These are phyloP conservation scores for Pythium insidiosum DNA, from an alignment of 352 stramenopile species.

Conservation along the genomic window DNA sequence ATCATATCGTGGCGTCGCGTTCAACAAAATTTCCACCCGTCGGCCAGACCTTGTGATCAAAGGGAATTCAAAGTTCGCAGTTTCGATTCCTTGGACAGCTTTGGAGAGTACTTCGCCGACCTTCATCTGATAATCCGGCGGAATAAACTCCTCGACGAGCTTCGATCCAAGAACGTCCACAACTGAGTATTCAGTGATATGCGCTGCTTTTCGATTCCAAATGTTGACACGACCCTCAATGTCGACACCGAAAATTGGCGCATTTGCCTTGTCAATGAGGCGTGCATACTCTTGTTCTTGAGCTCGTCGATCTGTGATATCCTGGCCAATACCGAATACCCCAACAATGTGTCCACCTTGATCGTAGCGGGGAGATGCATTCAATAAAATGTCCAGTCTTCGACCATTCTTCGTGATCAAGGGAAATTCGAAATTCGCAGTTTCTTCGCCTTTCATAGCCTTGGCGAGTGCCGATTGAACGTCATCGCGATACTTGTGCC, in stretches of 20 bases:
- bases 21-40: conserved; percentile 76
- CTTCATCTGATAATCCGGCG: conserved; percentile 44
- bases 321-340: conserved; percentile 72
- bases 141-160: conserved; percentile 89
- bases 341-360: conserved; percentile 63
- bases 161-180: conserved; percentile 82
- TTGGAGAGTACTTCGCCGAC: conserved; percentile 62
- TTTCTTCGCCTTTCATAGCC: conserved; percentile 53
- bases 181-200: conserved; percentile 87
- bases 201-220: conserved; percentile 88
- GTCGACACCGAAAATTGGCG: conserved; percentile 87
- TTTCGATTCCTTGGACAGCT: conserved; percentile 50
- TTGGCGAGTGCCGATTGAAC: conserved; percentile 66
- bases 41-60: conserved; percentile 74
- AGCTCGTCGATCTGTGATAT: conserved; percentile 74
- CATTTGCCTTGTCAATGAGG: conserved; percentile 87
- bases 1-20: conserved; percentile 76
- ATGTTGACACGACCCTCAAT: conserved; percentile 77
- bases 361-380: conserved; percentile 67
- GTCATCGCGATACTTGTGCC: conserved; percentile 44
- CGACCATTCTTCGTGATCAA: conserved; percentile 66
- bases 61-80: conserved; percentile 85
- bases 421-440: conserved; percentile 81
- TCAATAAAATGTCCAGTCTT: conserved; percentile 73
- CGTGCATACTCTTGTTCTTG: conserved; percentile 84